A percentile compares a stretch with the other conserved stretches of the same genome.
phyloP scores from a whole-genome alignment of 805 yeast genomes.

The Schizosaccharomyces lindneri region DNA sequence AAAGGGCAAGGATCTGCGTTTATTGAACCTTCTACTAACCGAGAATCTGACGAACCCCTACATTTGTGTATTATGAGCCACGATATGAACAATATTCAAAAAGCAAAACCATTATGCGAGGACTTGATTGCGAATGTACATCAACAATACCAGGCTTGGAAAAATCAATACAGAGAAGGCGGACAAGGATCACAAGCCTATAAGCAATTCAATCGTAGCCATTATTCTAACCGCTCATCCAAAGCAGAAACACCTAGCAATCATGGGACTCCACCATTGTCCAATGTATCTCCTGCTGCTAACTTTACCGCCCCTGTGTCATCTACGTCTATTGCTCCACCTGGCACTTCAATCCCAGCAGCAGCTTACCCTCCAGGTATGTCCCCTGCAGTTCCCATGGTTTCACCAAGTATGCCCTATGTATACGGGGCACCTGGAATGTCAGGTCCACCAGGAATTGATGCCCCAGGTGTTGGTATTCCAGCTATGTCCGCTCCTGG shows the following conservation, averaged over 20 bases:
- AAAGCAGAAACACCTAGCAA: neutral
- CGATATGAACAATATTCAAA: constrained; percentile 7
- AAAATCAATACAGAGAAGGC: neutral
- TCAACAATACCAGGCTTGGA: constrained; percentile 5
- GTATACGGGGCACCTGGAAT: constrained; percentile 4
- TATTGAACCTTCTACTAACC: constrained; percentile 12
- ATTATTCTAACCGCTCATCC: neutral
- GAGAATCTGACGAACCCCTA: constrained; percentile 14
- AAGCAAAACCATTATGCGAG: constrained; percentile 11
- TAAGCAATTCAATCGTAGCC: neutral
- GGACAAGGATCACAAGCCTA: neutral
- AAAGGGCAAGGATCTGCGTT: constrained; percentile 16
- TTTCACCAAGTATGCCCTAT: constrained; percentile 3
- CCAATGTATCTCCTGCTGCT: neutral
- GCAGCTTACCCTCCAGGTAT: too few species aligned
- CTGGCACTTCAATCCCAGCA: neutral
- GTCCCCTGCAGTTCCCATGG: neutral
- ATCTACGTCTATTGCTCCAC: neutral
- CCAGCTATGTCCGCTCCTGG: constrained; percentile 4
- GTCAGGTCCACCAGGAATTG: constrained; percentile 4
- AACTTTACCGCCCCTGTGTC: neutral
- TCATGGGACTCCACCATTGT: neutral
- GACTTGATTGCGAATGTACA: constrained; percentile 10
- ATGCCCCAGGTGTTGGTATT: neutral
- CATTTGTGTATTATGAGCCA: constrained; percentile 13